Evolutionary conservation across 805 yeast genomes (phyloP).

Genomic region (Starmerella roubikii): DNA sequence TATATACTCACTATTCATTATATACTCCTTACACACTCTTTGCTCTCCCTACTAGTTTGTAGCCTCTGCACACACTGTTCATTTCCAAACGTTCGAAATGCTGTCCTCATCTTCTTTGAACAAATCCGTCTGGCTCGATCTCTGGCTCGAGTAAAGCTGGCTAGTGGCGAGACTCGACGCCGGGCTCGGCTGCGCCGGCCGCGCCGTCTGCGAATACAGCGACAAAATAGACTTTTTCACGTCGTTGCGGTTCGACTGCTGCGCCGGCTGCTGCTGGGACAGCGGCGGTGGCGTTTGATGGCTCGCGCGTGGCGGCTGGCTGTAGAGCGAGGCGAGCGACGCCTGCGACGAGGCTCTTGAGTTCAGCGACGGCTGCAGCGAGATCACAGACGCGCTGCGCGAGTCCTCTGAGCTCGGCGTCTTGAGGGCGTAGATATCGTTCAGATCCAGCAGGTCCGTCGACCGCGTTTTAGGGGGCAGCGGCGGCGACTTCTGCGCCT

Average conservation of each 20-base stretch:
- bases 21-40: too few relatives aligned
- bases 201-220: slow-evolving; percentile 40
- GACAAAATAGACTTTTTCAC: slow-evolving; percentile 85
- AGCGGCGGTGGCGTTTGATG: slow-evolving; percentile 12
- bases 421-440: slow-evolving; percentile 4
- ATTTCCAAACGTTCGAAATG: slow-evolving; percentile 16
- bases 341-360: not conserved
- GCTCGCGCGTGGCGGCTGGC: not conserved
- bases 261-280: slow-evolving; percentile 13
- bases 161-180: not conserved
- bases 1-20: too few relatives aligned
- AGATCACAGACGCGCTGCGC: not conserved
- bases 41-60: too few relatives aligned
- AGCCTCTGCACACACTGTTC: too few relatives aligned
- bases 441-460: slow-evolving; percentile 14
- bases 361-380: not conserved
- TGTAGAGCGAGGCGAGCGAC: not conserved
- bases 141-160: slow-evolving; percentile 2
- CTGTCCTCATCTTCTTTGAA: slow-evolving; percentile 13
- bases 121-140: slow-evolving; percentile 4
- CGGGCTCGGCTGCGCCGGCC: slow-evolving; percentile 2
- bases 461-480: slow-evolving; percentile 3
- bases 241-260: slow-evolving; percentile 48
- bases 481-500: slow-evolving; percentile 4
- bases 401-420: not conserved